Base-by-base conservation (phyloP, 2,329 filamentous ascomycete genomes). In the Pseudogymnoascus sp. region DNA sequence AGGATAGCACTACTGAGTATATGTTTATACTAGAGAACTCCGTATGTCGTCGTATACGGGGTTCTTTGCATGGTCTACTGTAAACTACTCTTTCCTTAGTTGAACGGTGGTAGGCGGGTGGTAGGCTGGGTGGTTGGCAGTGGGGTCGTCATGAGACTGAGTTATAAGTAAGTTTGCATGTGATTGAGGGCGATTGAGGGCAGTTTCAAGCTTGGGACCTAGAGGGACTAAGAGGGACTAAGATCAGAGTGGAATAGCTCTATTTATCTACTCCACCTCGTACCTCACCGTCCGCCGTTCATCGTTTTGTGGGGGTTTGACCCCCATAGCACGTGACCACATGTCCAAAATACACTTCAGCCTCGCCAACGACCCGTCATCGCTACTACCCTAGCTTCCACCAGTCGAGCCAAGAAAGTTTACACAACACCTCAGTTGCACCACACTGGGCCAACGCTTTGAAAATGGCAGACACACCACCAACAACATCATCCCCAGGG, bases 381-480 rank as follows among this genome's bases (percentile, higher is more conserved):
- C 10, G 28, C 51, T n/a, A 25, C 23, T 31, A 57, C 51, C 28
- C 51, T 57, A 57, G 51, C 51, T 34, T 31, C 51, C 51, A 57
- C 10, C 51, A 34, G 28, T 34, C 13, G 25, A 19, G 14, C 28
- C 28, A 34, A 19, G 51, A 21, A 57, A 57, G 51, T 57, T 57
- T 7, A 57, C 28, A 57, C 28, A 57, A 57, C 28, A 34, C 51
- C 25, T 34, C 43, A 45, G 41, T 45, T 21, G 16, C 41, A 45
- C 16, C 23, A 16, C 51, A 57, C 28, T 19, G 14, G n/a, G 10
- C 51, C 48, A 57, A 19, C 51, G 6, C 25, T 57, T 54, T 34
- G 28, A 67, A 63, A 39, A 74, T 73, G 72, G 69, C 71, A 66
- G 71, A 73, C 48, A 70, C 67, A 62, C 62, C 69, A 41, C 63